Percentiles rank a stretch among this genome's conserved stretches.
Evolutionary conservation across 768 basidiomycete genomes (phyloP).

Genomic region (Lactarius akahatsu): DNA sequence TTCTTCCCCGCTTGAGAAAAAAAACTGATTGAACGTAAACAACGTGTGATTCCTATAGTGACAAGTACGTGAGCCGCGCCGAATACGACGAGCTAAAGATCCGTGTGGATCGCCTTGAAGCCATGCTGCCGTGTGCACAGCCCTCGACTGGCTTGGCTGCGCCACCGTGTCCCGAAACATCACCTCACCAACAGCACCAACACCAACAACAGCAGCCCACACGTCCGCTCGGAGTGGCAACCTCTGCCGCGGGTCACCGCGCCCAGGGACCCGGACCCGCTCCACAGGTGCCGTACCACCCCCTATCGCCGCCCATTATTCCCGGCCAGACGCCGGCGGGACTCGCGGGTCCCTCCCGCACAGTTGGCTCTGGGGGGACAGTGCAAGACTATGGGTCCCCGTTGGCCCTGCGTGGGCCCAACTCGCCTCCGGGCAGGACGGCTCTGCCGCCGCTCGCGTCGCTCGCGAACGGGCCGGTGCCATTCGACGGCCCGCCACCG

Average conservation of each 20-base stretch:
- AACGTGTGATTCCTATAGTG: constrained; percentile 42
- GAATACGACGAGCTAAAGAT: constrained; percentile 76
- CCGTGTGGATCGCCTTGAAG: constrained; percentile 61
- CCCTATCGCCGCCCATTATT: constrained; percentile 12
- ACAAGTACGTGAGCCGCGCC: constrained; percentile 75
- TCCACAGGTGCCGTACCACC: constrained; percentile 18
- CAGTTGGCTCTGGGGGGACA: not conserved
- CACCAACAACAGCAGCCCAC: constrained; percentile 5
- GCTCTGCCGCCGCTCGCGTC: constrained; percentile 20
- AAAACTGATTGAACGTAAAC: constrained; percentile 1
- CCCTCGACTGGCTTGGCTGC: constrained; percentile 23
- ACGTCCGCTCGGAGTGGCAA: not conserved
- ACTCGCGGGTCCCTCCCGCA: constrained; percentile 6
- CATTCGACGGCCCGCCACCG: constrained; percentile 14
- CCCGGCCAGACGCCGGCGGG: not conserved
- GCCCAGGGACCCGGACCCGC: constrained; percentile 6
- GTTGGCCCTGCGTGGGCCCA: constrained; percentile 12
- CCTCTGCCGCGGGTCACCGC: not conserved
- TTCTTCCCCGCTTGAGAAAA: not conserved
- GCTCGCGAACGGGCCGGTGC: constrained; percentile 16
- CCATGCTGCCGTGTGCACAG: constrained; percentile 44
- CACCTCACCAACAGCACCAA: not conserved
- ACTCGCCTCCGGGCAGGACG: constrained; percentile 17
- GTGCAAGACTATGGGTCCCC: constrained; percentile 7
- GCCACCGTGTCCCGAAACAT: constrained; percentile 9